Percentiles rank a stretch among this genome's conserved stretches.
These are phyloP conservation scores for Spathaspora passalidarum DNA, from an alignment of 805 yeast species.

Conservation along the genomic window DNA sequence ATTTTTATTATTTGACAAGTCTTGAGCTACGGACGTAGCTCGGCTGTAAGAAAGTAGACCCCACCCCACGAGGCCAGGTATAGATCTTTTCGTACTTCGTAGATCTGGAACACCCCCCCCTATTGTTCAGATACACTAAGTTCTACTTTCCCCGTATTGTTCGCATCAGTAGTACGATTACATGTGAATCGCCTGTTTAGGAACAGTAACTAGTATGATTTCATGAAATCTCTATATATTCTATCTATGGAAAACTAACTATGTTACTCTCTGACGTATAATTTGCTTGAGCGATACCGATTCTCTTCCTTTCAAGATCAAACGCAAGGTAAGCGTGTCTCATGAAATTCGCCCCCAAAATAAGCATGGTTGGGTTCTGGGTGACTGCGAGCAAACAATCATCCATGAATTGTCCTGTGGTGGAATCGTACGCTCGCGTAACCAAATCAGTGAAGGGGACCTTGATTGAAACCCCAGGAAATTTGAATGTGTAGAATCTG, in stretches of 20 bases:
- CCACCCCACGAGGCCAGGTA: too few relatives aligned
- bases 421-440: background rate
- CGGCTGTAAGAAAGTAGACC: too few relatives aligned
- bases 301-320: constrained; percentile 53
- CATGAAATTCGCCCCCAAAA: constrained; percentile 65
- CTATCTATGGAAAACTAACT: background rate
- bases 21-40: too few relatives aligned
- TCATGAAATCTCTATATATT: background rate
- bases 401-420: background rate
- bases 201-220: too few relatives aligned
- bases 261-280: constrained; percentile 19
- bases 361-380: constrained; percentile 20
- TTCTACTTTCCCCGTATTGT: too few relatives aligned
- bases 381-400: constrained; percentile 1
- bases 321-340: constrained; percentile 63
- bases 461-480: constrained; percentile 30
- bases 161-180: too few relatives aligned
- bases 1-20: too few relatives aligned
- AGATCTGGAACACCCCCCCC: too few relatives aligned
- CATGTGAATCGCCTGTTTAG: too few relatives aligned
- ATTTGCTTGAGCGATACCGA: constrained; percentile 55
- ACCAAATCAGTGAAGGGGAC: constrained; percentile 10
- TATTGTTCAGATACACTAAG: too few relatives aligned
- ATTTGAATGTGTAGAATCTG: constrained; percentile 33
- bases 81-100: too few relatives aligned